These are phyloP conservation scores for Penicillium taxi DNA, from an alignment of 495 filamentous ascomycete genomes.

Conservation along the genomic window DNA sequence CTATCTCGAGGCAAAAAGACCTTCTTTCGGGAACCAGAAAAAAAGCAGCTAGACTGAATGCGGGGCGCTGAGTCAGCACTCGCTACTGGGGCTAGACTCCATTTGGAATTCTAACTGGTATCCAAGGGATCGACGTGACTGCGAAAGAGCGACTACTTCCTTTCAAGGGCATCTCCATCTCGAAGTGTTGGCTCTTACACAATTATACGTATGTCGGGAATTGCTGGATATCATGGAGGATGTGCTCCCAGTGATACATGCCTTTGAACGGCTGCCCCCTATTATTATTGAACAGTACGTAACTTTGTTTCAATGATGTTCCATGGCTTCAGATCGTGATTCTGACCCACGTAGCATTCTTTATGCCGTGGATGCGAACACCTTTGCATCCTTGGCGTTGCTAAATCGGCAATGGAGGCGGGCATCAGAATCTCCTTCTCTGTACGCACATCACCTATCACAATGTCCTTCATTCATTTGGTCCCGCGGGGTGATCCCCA, in stretches of 20 bases:
- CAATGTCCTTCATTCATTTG: constrained; percentile 60
- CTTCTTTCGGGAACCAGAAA: neutral
- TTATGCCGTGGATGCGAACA: constrained; percentile 62
- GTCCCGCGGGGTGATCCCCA: constrained; percentile 40
- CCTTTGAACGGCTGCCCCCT: constrained; percentile 18
- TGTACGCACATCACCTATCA: constrained; percentile 72
- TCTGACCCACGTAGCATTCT: constrained; percentile 53
- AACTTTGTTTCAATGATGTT: neutral
- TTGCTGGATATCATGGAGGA: constrained; percentile 24
- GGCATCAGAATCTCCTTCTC: constrained; percentile 58
- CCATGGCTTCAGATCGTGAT: neutral
- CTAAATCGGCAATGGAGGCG: constrained; percentile 70
- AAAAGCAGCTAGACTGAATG: constrained; percentile 8
- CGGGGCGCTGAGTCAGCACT: constrained; percentile 15
- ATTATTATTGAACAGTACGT: constrained; percentile 26
- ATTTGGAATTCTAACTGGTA: too few relatives aligned
- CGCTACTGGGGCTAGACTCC: constrained; percentile 6
- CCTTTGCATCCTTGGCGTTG: constrained; percentile 76
- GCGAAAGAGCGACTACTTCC: constrained; percentile 18
- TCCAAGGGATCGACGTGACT: constrained; percentile 12
- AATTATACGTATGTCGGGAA: constrained; percentile 17
- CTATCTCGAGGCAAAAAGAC: neutral
- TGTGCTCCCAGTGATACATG: constrained; percentile 8
- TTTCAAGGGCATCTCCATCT: constrained; percentile 11
- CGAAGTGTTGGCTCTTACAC: constrained; percentile 6